Base-by-base conservation (phyloP, 2,329 filamentous ascomycete genomes). In the Aspergillus tubingensis region DNA sequence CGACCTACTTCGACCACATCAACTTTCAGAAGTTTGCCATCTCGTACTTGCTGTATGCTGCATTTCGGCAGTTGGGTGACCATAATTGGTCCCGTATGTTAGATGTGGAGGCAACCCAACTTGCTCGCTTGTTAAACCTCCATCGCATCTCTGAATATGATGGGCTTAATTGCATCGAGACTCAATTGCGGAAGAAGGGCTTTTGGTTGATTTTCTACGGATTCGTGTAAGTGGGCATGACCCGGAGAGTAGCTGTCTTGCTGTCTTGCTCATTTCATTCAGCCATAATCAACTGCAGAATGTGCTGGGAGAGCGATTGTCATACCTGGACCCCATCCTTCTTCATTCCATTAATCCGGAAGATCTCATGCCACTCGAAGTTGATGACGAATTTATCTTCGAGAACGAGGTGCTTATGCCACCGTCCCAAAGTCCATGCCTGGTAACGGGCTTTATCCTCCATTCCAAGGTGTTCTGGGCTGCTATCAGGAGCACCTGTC, bases 151-250 rank as follows among this genome's bases (percentile, higher is more conserved):
- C 71, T 0, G 70, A 68, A 15, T 76, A 76, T 50, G 66, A 66
- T 10, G 72, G 70, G 1, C 63, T 74, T 2, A 72, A 74, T 41
- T 66, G 62, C 36, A 72, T 76, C 13, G 73, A 77, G 53, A 71
- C 67, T 0, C 75, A 77, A 44, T 62, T 77, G 3, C 64, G 76
- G 10, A 76, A 77, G 53, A 77, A 75, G 58, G 74, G 69, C 0
- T 77, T 77, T 43, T 77, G 74, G 72, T 58, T 77, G 11, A 67
- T 72, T 8, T 76, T 76, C 15, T 76, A 77, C 43, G 64, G 63
- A 1, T 76, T 70, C 36, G 62, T 66, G 63, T 65, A 51, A 59
- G 63, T 57, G 7, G 3, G 13, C n/a, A 8, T 21, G 17, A 6
- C 30, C 30, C 17, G 7, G 8, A 39, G 7, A 8, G 17, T 55